Base-by-base conservation (phyloP, 257 asterid species). In the Linderniella brevidens region DNA sequence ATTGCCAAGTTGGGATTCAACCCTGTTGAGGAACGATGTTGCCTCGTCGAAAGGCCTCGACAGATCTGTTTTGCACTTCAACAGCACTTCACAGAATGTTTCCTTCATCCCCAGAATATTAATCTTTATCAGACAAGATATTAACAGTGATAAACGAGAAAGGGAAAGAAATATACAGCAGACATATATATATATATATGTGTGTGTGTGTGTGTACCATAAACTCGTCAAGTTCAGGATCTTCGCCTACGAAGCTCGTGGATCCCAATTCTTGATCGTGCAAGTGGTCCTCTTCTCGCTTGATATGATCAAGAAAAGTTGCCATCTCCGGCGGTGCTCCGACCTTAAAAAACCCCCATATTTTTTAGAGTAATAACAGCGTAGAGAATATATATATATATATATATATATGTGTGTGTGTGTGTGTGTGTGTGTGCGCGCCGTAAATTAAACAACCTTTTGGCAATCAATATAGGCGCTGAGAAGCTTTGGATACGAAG, bases 41-140 rank as follows among this genome's bases (percentile, higher is more conserved):
- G 96, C 93, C 66, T 86, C 96, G 43, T 79, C 72, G 4, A 83
- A 78, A 18, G 92, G 93, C 75, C 75, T 71, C 6, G 88, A 72
- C 52, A 87, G 75, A 69, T 87, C 93, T 46, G 82, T 61, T 68
- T 83, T 87, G 66, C 72, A 87, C 70, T 83, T 80, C 68, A 76
- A 67, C 80, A 87, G 59, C 44, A 80, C 66, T 49, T 80, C 92
- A 46, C 76, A 83, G 53, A 82, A 87, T 35, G 81, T 75, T 72
- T 87, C 93, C 97, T 87, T 40, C 18, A 52, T 0, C 46, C 0
- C 18, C 35, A 16, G 15, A 8, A n/a, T 49, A 19, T 38, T 25
- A 20, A 25, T 12, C 10, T 12, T 3, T 5, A 1, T 12, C 12
- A 11, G 6, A 8, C 46, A 43, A 64, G 46, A 37, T 35, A n/a